Evolutionary conservation across 2,329 filamentous ascomycete species (phyloP).

Genomic region (Neonectria neomacrospora): DNA sequence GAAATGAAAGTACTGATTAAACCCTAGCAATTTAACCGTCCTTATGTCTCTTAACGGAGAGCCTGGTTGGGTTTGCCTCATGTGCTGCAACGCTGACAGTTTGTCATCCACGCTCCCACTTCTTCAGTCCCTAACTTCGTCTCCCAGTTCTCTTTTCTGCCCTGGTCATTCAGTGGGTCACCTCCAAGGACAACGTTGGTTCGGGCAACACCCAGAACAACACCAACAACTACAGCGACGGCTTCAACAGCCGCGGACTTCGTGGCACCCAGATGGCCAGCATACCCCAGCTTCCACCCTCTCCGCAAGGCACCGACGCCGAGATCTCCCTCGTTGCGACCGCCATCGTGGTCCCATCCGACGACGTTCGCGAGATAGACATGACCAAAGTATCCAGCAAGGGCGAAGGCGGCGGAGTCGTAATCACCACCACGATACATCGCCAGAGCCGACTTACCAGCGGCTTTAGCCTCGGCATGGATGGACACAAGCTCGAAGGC

Average conservation of each 20-base stretch:
- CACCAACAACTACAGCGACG: conserved; percentile 12
- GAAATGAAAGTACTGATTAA: conserved; percentile 16
- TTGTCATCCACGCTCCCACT: conserved; percentile 38
- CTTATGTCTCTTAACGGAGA: conserved; percentile 69
- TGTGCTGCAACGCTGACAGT: conserved; percentile 74
- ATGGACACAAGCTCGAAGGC: background rate
- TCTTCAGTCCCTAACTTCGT: conserved; percentile 3
- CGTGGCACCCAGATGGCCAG: conserved; percentile 13
- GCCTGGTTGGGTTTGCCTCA: conserved; percentile 72
- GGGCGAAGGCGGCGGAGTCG: conserved; percentile 41
- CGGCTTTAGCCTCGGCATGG: conserved; percentile 22
- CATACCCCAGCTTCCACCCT: conserved; percentile 22
- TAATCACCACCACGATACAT: conserved; percentile 53
- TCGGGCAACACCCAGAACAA: conserved; percentile 39
- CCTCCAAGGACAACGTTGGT: conserved; percentile 57
- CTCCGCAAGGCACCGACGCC: conserved; percentile 37
- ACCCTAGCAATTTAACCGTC: conserved; percentile 65
- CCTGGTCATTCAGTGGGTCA: conserved; percentile 71
- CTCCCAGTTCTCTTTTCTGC: conserved; percentile 67
- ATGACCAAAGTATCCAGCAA: conserved; percentile 31
- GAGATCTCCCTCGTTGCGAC: conserved; percentile 43
- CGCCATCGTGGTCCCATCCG: conserved; percentile 33
- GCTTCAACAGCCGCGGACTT: background rate
- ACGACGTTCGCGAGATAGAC: conserved; percentile 32
- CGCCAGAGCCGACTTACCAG: conserved; percentile 47